These are phyloP conservation scores for Leucaena leucocephala DNA, from an alignment of 306 rosid species.

Conservation along the genomic window DNA sequence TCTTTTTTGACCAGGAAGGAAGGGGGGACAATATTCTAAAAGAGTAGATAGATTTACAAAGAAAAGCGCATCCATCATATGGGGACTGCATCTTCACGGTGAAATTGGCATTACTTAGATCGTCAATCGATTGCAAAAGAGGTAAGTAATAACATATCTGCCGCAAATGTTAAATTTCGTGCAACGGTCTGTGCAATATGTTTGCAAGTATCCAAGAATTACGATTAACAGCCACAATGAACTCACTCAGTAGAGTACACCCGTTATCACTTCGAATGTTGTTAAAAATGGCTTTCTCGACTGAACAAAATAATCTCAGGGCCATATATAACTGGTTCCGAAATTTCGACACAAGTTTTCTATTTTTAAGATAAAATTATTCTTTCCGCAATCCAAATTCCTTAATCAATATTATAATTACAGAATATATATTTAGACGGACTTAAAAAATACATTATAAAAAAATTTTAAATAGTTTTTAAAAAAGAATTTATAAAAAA, in stretches of 20 bases:
- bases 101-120: slow-evolving; percentile 3
- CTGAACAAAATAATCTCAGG: not conserved
- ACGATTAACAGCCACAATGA: slow-evolving; percentile 7
- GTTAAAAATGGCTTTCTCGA: not conserved
- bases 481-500: too few species aligned
- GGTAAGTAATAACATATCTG: not conserved
- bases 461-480: too few species aligned
- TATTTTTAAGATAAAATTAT: not conserved
- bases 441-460: too few species aligned
- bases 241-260: not conserved
- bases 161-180: slow-evolving; percentile 8
- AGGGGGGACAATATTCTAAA: not conserved
- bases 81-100: not conserved
- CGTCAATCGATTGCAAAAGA: slow-evolving; percentile 7
- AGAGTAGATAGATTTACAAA: not conserved
- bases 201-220: slow-evolving; percentile 11
- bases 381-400: not conserved
- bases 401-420: not conserved
- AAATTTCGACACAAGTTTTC: not conserved
- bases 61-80: not conserved
- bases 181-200: slow-evolving; percentile 14
- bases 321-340: not conserved
- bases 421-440: too few species aligned
- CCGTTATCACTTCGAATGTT: not conserved
- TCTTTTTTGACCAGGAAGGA: not conserved